Evolutionary conservation across 148 eudicot genomes (phyloP).

Genomic region (Persicaria maculosa): DNA sequence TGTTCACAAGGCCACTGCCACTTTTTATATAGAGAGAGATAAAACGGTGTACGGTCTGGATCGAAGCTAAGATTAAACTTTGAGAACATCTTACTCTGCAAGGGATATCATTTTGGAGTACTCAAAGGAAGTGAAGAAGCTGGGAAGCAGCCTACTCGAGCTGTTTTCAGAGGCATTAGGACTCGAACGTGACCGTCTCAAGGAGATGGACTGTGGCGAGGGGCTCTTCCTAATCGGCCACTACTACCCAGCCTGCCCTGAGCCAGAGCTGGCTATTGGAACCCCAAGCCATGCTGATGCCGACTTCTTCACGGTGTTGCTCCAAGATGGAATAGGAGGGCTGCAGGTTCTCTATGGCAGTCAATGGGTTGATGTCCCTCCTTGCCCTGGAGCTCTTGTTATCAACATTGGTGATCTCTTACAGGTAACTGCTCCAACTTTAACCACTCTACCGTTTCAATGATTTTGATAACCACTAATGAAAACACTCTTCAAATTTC

Average conservation of each 20-base stretch:
- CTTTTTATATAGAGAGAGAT: too few relatives aligned
- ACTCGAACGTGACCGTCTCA: slow-evolving; percentile 27
- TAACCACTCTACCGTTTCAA: too few relatives aligned
- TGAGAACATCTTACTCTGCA: neutral
- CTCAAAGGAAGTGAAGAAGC: slow-evolving; percentile 25
- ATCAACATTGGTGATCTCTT: slow-evolving; percentile 23
- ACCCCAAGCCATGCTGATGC: slow-evolving; percentile 22
- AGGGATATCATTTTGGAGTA: slow-evolving; percentile 34
- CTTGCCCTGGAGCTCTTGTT: slow-evolving; percentile 18
- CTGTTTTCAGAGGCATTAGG: slow-evolving; percentile 47
- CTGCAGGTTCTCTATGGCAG: slow-evolving; percentile 25
- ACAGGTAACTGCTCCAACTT: slow-evolving; percentile 21
- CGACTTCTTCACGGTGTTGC: slow-evolving; percentile 28
- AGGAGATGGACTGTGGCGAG: slow-evolving; percentile 27
- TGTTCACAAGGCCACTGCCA: too few relatives aligned
- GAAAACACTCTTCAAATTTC: too few relatives aligned
- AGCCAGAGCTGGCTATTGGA: slow-evolving; percentile 36
- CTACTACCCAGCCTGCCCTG: slow-evolving; percentile 49
- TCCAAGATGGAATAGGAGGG: slow-evolving; percentile 32
- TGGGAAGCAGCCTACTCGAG: slow-evolving; percentile 31
- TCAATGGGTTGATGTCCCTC: slow-evolving; percentile 28
- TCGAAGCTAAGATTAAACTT: neutral
- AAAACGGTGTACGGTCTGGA: neutral
- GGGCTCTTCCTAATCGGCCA: slow-evolving; percentile 27
- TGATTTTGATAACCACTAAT: too few relatives aligned